Base-by-base conservation (phyloP, 2,329 filamentous ascomycete genomes). In the Colletotrichum destructivum region DNA sequence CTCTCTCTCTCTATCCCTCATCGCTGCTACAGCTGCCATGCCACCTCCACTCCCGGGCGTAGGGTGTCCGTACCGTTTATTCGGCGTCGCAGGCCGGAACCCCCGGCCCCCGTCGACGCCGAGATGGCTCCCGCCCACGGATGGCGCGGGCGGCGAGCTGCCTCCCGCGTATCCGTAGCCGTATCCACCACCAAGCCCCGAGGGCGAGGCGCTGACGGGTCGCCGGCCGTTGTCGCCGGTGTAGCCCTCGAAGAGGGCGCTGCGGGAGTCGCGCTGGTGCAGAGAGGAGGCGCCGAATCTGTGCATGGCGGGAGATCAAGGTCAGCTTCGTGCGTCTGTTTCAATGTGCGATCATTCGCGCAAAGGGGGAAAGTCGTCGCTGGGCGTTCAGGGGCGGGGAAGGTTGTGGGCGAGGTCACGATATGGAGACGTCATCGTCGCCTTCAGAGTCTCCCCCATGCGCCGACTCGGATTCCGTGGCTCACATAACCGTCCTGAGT, bases 241-340 rank as follows among this genome's bases (percentile, higher is more conserved):
- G 82, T 94, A 95, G 76, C 91, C 91, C 75, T 93, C 92, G 83
- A 95, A 95, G 74, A 95, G 90, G 75, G 91, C 91, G 79, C 89
- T 92, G 78, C 92, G 86, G 78, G 90, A 88, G 84, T 94, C 87
- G 84, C 92, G 88, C 85, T 94, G 92, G 81, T 94, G 92, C 73
- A 94, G 89, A 75, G 88, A 88, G 59, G 91, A 92, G 77, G 87
- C 83, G 76, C 89, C 87, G 81, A 93, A 94, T 85, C 92, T 93
- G 54, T 59, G 73, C 3, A 55, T 49, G 26, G 2, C 23, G 26
- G 9, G 35, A 9, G n/a, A 35, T 7, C 18, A n/a, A 62, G 15
- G 31, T 38, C 46, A 62, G 44, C 21, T 16, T 38, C 16, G 4
- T 16, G 12, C 46, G 21, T 21, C 9, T 40, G 44, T 26, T n/a